These are phyloP conservation scores for Lentinula sp. DNA, from an alignment of 768 basidiomycete species.

Conservation along the genomic window DNA sequence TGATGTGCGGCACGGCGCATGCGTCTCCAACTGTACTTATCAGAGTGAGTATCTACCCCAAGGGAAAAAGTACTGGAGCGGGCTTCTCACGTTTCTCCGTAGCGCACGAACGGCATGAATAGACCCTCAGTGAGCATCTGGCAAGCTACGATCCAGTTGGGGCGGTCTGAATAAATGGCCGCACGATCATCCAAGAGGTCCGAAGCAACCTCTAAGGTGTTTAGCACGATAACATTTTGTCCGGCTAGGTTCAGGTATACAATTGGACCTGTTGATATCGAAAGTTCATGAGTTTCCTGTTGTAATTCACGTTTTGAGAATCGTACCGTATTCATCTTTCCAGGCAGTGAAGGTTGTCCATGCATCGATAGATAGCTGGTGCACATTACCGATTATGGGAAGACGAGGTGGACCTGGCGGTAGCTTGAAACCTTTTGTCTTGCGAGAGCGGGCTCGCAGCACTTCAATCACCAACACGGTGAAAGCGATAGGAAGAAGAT, in stretches of 20 bases:
- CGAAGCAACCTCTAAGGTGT: constrained; percentile 18
- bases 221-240: constrained; percentile 17
- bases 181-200: constrained; percentile 26
- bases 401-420: constrained; percentile 18
- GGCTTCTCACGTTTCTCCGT: constrained; percentile 8
- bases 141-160: constrained; percentile 6
- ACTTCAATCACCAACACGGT: background rate
- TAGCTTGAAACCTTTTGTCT: constrained; percentile 1
- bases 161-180: constrained; percentile 16
- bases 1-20: constrained; percentile 29
- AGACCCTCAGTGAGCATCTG: constrained; percentile 7
- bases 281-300: background rate
- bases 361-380: constrained; percentile 12
- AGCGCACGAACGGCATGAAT: constrained; percentile 12
- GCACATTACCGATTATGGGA: constrained; percentile 18
- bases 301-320: background rate
- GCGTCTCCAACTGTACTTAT: constrained; percentile 22
- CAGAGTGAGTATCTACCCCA: background rate
- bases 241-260: constrained; percentile 8
- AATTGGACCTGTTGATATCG: constrained; percentile 4
- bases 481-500: background rate
- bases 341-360: constrained; percentile 14
- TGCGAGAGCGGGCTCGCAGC: background rate
- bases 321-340: constrained; percentile 14
- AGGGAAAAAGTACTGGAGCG: background rate